Evolutionary conservation across 306 rosid species (phyloP).

Genomic region (Lathyrus oleraceus): DNA sequence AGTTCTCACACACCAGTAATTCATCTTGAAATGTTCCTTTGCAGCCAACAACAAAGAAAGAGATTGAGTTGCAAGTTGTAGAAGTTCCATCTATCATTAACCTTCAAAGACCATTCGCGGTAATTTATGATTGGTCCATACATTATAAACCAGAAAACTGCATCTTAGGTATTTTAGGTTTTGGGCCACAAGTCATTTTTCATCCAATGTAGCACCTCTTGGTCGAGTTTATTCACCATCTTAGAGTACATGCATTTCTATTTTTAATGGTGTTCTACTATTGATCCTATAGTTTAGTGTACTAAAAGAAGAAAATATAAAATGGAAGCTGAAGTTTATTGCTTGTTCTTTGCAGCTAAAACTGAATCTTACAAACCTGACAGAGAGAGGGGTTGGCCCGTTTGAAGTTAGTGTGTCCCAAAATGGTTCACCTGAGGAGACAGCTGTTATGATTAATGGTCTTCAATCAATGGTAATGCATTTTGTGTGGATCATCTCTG

Average conservation of each 20-base stretch:
- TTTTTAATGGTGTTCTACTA: conserved; percentile 29
- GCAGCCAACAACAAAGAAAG: conserved; percentile 85
- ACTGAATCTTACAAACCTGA: conserved; percentile 66
- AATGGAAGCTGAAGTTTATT: conserved; percentile 41
- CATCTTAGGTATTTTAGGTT: conserved; percentile 30
- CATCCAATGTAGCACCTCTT: conserved; percentile 29
- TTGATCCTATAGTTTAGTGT: conserved; percentile 5
- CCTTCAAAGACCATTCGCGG: conserved; percentile 84
- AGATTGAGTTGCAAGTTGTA: conserved; percentile 74
- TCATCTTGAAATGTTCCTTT: conserved; percentile 40
- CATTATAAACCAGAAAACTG: conserved; percentile 25
- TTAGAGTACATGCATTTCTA: conserved; percentile 16
- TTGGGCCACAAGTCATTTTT: conserved; percentile 10
- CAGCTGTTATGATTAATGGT: conserved; percentile 72
- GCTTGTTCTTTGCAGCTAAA: conserved; percentile 63
- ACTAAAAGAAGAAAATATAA: not conserved
- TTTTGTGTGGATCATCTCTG: conserved; percentile 28
- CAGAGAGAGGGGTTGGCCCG: conserved; percentile 84
- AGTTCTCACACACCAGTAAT: conserved; percentile 22
- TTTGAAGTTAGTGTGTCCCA: conserved; percentile 74
- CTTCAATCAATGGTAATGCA: conserved; percentile 76
- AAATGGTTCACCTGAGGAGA: conserved; percentile 55
- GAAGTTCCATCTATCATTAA: conserved; percentile 70
- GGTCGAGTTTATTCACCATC: conserved; percentile 24
- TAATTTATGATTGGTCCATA: conserved; percentile 39